phyloP scores from a whole-genome alignment of 768 basidiomycete species.

The Exsudoporus frostii region DNA sequence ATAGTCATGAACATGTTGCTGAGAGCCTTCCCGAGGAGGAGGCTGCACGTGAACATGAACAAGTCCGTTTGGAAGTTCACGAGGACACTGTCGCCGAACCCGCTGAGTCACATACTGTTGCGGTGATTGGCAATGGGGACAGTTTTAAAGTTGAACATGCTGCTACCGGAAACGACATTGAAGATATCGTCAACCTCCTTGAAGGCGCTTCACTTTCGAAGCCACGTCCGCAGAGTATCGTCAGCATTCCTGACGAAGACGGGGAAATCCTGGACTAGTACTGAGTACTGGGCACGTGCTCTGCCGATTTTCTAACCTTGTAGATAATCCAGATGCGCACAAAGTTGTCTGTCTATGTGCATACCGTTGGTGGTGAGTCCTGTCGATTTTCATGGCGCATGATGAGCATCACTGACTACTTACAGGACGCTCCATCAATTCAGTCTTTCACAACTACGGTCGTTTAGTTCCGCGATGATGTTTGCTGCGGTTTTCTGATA shows the following conservation, averaged over 20 bases:
- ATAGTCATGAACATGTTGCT: slow-evolving; percentile 2
- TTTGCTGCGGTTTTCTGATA: slow-evolving; percentile 19
- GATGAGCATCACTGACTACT: background rate
- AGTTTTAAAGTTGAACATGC: background rate
- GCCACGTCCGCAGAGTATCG: slow-evolving; percentile 40
- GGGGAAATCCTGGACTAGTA: slow-evolving; percentile 56
- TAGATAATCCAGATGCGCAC: slow-evolving; percentile 22
- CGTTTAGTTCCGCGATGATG: slow-evolving; percentile 31
- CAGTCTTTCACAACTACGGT: slow-evolving; percentile 30
- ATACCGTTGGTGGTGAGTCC: slow-evolving; percentile 20
- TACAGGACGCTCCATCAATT: slow-evolving; percentile 11
- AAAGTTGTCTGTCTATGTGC: slow-evolving; percentile 24
- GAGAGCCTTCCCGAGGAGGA: slow-evolving; percentile 6
- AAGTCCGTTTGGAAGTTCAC: slow-evolving; percentile 8
- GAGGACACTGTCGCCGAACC: slow-evolving; percentile 6
- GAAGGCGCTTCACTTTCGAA: slow-evolving; percentile 41
- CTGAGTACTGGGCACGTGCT: slow-evolving; percentile 42
- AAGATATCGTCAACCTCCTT: slow-evolving; percentile 65
- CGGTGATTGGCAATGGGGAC: slow-evolving; percentile 11
- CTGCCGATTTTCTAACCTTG: slow-evolving; percentile 7
- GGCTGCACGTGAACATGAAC: slow-evolving; percentile 2
- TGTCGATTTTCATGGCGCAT: background rate
- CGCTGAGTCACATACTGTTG: slow-evolving; percentile 8
- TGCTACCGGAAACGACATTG: slow-evolving; percentile 44
- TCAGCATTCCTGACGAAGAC: slow-evolving; percentile 52